phyloP scores from a whole-genome alignment of 345 rosid genomes.

The Pistacia vera region DNA sequence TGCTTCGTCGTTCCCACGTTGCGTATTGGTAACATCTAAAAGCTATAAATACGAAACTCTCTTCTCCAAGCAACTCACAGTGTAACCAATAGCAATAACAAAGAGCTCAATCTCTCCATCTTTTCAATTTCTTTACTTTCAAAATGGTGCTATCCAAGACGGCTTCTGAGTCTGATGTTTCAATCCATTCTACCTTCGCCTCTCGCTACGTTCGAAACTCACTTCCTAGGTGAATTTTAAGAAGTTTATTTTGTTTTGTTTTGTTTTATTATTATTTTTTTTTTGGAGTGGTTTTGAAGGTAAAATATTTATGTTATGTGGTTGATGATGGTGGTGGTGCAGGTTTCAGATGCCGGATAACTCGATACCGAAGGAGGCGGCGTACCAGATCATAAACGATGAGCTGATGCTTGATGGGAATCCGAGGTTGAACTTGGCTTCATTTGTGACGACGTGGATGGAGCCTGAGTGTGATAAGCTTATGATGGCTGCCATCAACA shows the following conservation, averaged over 20 bases:
- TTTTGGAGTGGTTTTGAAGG: neutral
- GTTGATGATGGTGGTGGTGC: neutral
- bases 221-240: constrained; percentile 55
- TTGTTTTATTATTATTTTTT: no score
- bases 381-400: constrained; percentile 86
- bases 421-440: constrained; percentile 89
- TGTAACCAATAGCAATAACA: neutral
- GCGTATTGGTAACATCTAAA: neutral
- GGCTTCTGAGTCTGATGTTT: constrained; percentile 62
- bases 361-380: constrained; percentile 95
- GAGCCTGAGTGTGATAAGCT: constrained; percentile 96
- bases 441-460: constrained; percentile 96
- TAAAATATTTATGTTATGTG: neutral
- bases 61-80: neutral
- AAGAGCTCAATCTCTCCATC: no score
- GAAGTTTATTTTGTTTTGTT: no score
- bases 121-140: neutral
- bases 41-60: neutral
- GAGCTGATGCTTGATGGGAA: constrained; percentile 90
- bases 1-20: neutral
- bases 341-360: constrained; percentile 82
- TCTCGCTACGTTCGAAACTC: constrained; percentile 84
- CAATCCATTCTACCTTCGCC: constrained; percentile 86
- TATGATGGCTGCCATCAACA: constrained; percentile 84
- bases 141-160: constrained; percentile 71